phyloP scores from a whole-genome alignment of 345 rosid species.

The Psidium guajava region DNA sequence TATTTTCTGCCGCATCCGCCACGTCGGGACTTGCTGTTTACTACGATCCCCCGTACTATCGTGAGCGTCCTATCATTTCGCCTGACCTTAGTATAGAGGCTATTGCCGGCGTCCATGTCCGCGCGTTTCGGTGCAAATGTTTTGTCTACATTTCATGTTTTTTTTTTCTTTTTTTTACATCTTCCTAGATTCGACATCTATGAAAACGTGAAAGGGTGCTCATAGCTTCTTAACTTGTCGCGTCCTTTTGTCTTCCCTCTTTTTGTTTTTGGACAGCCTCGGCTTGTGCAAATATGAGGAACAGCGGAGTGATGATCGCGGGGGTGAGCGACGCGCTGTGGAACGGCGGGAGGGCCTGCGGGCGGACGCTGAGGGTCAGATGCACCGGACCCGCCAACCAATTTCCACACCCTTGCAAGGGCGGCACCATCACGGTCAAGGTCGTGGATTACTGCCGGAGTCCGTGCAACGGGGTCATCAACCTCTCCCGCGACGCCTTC shows the following conservation, averaged over 20 bases:
- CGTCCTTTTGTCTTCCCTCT: neutral
- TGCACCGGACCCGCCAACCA: neutral
- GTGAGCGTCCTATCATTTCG: neutral
- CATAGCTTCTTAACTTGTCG: neutral
- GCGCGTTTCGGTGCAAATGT: neutral
- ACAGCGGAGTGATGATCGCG: neutral
- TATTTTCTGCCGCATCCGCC: neutral
- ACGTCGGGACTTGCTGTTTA: neutral
- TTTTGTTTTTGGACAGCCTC: neutral
- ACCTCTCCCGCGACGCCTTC: neutral
- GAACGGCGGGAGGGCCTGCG: neutral
- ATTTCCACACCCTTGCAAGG: neutral
- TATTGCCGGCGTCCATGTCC: neutral
- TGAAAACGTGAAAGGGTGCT: neutral
- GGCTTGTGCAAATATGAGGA: neutral
- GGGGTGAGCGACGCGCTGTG: neutral
- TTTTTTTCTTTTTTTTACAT: too few species aligned
- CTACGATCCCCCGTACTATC: neutral
- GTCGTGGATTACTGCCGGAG: neutral
- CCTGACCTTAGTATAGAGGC: neutral
- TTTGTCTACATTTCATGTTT: neutral
- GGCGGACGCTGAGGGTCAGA: neutral
- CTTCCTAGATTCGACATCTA: neutral
- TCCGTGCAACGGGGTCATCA: neutral
- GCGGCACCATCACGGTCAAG: neutral